Percentiles rank a stretch among this genome's conserved stretches.
phyloP scores from a whole-genome alignment of 306 rosid genomes.

The Dicorynia guianensis region DNA sequence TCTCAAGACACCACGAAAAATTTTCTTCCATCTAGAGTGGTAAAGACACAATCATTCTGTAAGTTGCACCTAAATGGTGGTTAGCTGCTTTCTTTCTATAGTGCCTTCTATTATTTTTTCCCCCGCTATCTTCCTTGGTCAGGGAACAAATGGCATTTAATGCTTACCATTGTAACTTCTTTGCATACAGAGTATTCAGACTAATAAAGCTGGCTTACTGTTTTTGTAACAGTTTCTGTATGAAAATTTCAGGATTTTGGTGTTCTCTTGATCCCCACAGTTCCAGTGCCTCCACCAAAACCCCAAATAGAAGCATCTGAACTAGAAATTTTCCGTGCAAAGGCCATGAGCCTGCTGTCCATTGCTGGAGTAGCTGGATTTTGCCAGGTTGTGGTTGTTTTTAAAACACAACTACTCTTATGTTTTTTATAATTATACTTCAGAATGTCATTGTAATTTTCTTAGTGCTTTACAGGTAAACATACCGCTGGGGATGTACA shows the following conservation, averaged over 20 bases:
- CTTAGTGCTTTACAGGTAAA: conserved; percentile 60
- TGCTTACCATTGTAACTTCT: neutral
- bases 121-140: conserved; percentile 7
- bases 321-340: conserved; percentile 64
- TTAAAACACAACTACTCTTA: neutral
- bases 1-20: neutral
- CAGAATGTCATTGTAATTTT: conserved; percentile 2
- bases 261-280: conserved; percentile 82
- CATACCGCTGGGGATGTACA: conserved; percentile 74
- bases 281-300: conserved; percentile 91
- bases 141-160: neutral
- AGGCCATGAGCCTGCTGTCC: conserved; percentile 78
- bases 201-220: neutral
- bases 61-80: neutral
- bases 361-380: conserved; percentile 90
- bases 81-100: neutral
- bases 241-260: conserved; percentile 70
- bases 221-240: neutral
- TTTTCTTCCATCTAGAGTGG: neutral
- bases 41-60: neutral
- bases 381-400: conserved; percentile 68
- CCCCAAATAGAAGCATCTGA: conserved; percentile 54
- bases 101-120: neutral
- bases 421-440: conserved; percentile 19
- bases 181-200: neutral